Base-by-base conservation (phyloP, 768 basidiomycete genomes). In the Suillus bovinus region DNA sequence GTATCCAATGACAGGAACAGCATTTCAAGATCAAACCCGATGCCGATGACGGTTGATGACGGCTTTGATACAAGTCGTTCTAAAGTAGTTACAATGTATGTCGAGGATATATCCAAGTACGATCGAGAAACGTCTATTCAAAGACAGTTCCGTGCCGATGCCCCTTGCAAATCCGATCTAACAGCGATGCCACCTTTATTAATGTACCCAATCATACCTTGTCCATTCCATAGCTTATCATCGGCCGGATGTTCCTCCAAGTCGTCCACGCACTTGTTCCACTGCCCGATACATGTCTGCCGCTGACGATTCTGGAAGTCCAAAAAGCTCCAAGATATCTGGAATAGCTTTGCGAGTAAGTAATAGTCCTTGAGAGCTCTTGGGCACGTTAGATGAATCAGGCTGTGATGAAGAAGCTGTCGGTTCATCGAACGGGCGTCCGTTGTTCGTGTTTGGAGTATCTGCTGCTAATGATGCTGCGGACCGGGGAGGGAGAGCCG, bases 251-350 rank as follows among this genome's bases (percentile, higher is more conserved):
- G 58, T 64, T 58, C 56, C 31, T 64, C 58, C 60, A 29, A 78
- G 56, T 46, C 82, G 74, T 17, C 69, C 60, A 39, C 68, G 70
- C 55, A 77, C 79, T 71, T 93, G 90, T 63, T 86, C 85, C 14
- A 91, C 71, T 5, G 90, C 91, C 39, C 89, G 83, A 65, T 83
- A 78, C 49, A 92, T 71, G 67, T 88, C 84, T 38, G 78, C 73
- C 31, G 76, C 77, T 33, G 82, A 77, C 29, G 74, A 76, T 34
- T 76, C 66, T 10, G 82, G 77, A 31, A 90, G 73, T 13, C 72
- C 73, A 54, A 89, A 83, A 14, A 77, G 59, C 10, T 74, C 65
- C 20, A 84, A 67, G 57, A 92, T 80, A 27, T 68, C 67, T 14
- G 86, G 84, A 3, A 91, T 78, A 34, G 80, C 86, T 22, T 83